These are phyloP conservation scores for Dittrichia graveolens DNA, from an alignment of 129 eudicot species.

Conservation along the genomic window DNA sequence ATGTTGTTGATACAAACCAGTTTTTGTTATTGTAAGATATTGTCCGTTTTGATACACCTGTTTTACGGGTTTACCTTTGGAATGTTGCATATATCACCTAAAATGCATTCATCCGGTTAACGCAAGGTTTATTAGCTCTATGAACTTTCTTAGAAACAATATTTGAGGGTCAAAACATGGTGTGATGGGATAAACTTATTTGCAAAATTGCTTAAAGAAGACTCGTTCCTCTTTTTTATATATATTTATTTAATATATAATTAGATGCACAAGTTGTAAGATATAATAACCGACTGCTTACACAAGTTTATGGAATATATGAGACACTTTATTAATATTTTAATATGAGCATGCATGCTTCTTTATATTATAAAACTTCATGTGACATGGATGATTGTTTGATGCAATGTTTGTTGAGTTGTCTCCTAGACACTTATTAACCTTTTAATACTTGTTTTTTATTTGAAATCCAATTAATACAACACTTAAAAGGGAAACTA, in stretches of 20 bases:
- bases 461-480: conserved; percentile 17
- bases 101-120: no score
- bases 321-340: not conserved
- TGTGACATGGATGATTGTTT: conserved; percentile 40
- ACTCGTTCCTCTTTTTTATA: conserved; percentile 1
- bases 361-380: conserved; percentile 29
- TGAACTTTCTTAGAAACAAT: no score
- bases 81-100: no score
- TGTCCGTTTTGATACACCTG: no score
- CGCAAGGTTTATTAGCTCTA: no score
- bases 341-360: conserved; percentile 40
- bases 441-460: conserved; percentile 19
- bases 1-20: no score
- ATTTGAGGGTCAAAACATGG: no score
- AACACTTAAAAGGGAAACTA: conserved; percentile 21
- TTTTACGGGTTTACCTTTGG: no score
- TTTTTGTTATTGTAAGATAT: no score
- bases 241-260: conserved; percentile 19
- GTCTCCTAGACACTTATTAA: conserved; percentile 29
- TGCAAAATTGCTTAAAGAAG: not conserved
- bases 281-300: conserved; percentile 16
- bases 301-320: conserved; percentile 7
- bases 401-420: conserved; percentile 33
- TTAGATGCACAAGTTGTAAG: conserved; percentile 11
- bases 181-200: not conserved